Percentiles rank a stretch among this genome's conserved stretches.
These are phyloP conservation scores for Entomophthora muscae DNA, from an alignment of 371 early-diverging fungal species.

Conservation along the genomic window DNA sequence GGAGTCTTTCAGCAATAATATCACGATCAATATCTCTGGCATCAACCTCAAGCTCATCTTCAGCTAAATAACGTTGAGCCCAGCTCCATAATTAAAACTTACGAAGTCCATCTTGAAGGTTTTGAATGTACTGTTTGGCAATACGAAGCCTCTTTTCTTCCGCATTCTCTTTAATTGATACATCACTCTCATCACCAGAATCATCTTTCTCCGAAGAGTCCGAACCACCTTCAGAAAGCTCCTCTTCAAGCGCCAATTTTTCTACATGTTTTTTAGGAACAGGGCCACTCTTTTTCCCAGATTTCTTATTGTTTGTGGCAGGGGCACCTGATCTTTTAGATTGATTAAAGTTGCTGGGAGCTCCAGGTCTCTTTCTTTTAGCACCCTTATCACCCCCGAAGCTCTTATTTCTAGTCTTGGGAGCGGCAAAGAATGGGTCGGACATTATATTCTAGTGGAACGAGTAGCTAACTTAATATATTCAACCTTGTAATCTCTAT, in stretches of 20 bases:
- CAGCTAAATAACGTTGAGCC: constrained; percentile 19
- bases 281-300: not conserved
- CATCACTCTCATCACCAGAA: constrained; percentile 33
- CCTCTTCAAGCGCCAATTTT: not conserved
- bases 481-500: too few relatives aligned
- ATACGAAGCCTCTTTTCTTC: constrained; percentile 82
- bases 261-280: not conserved
- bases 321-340: not conserved
- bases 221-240: not conserved
- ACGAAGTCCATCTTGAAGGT: constrained; percentile 25
- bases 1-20: constrained; percentile 72
- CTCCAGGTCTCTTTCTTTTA: not conserved
- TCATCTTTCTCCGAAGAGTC: constrained; percentile 8
- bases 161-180: constrained; percentile 58
- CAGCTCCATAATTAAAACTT: too few relatives aligned
- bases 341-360: not conserved
- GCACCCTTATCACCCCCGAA: not conserved
- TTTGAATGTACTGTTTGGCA: constrained; percentile 75
- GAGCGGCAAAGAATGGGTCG: not conserved
- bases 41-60: constrained; percentile 56
- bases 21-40: constrained; percentile 86
- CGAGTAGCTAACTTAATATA: too few relatives aligned
- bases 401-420: not conserved
- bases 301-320: not conserved
- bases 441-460: not conserved